A percentile compares a stretch with the other conserved stretches of the same genome.
Evolutionary conservation across 2,329 filamentous ascomycete species (phyloP).

Genomic region (Aspergillus luchuensis): DNA sequence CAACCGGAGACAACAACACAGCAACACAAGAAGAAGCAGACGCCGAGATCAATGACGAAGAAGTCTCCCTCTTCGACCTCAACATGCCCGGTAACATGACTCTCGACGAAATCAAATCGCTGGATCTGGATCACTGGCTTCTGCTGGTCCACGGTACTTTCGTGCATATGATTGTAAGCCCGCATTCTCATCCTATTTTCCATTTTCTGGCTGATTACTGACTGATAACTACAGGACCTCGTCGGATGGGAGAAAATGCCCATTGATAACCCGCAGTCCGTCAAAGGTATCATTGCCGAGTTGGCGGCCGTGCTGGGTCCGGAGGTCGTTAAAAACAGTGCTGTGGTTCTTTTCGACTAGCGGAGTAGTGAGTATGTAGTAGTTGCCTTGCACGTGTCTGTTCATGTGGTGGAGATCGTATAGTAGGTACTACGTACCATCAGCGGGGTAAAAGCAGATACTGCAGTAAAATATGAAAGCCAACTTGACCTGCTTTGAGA

Average conservation of each 20-base stretch:
- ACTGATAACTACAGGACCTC: conserved; percentile 39
- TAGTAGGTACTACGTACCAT: too few relatives aligned
- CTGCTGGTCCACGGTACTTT: conserved; percentile 45
- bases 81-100: conserved; percentile 51
- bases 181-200: background rate
- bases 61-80: conserved; percentile 49
- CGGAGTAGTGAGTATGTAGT: background rate
- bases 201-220: background rate
- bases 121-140: conserved; percentile 49
- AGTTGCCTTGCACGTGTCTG: background rate
- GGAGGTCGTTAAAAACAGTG: conserved; percentile 44
- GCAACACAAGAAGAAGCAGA: conserved; percentile 13
- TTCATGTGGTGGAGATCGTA: too few relatives aligned
- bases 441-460: too few relatives aligned
- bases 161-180: conserved; percentile 46
- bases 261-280: conserved; percentile 44
- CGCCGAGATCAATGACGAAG: conserved; percentile 39
- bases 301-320: conserved; percentile 49
- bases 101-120: conserved; percentile 42
- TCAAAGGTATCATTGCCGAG: conserved; percentile 52
- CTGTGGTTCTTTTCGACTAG: conserved; percentile 43
- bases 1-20: background rate
- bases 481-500: too few relatives aligned
- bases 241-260: conserved; percentile 50
- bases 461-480: too few relatives aligned